Evolutionary conservation across 495 filamentous ascomycete genomes (phyloP).

Genomic region (Xylaria telfairii): DNA sequence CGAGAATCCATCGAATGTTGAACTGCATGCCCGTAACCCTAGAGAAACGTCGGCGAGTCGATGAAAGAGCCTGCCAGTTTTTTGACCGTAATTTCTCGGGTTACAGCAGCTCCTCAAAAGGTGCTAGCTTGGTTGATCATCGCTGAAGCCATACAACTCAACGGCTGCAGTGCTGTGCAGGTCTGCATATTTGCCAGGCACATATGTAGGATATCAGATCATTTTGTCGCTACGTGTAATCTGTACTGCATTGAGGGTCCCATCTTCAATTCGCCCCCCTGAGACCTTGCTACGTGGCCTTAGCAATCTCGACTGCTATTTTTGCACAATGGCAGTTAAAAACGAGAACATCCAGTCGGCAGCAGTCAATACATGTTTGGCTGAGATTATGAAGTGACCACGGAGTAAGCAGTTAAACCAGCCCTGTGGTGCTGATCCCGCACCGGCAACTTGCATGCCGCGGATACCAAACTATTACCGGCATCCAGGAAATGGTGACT

Average conservation of each 20-base stretch:
- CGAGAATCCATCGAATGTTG: too few relatives aligned
- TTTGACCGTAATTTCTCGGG: neutral
- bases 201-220: conserved; percentile 13
- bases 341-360: neutral
- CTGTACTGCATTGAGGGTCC: neutral
- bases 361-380: neutral
- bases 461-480: conserved; percentile 6
- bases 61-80: neutral
- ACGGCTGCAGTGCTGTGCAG: neutral
- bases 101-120: neutral
- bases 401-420: conserved; percentile 6
- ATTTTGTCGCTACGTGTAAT: conserved; percentile 14
- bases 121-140: neutral
- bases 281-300: neutral
- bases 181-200: conserved; percentile 13
- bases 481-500: conserved; percentile 1
- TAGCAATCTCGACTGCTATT: conserved; percentile 1
- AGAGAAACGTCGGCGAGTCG: neutral
- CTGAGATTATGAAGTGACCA: neutral
- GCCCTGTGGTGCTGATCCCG: conserved; percentile 7
- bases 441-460: conserved; percentile 19
- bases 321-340: neutral
- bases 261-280: neutral
- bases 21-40: neutral
- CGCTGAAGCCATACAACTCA: conserved; percentile 1